Base-by-base conservation (phyloP, 2,329 filamentous ascomycete genomes). In the Bipolaris cookei region DNA sequence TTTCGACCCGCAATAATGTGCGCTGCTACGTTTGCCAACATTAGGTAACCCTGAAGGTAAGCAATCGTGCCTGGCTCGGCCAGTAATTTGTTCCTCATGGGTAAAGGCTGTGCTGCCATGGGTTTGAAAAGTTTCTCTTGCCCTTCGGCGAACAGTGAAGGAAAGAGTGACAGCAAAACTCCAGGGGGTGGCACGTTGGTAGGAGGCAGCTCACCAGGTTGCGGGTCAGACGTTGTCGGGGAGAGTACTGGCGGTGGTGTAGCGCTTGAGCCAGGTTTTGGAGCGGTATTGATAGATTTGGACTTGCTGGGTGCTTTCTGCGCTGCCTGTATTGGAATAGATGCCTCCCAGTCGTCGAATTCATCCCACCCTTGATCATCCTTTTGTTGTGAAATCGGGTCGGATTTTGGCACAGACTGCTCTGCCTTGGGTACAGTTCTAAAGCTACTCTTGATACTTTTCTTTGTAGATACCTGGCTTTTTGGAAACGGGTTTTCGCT, bases 131-230 rank as follows among this genome's bases (percentile, higher is more conserved):
- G 81, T 20, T 82, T 81, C 16, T 83, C 78, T 59, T 88, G 85
- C 4, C 88, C 88, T 25, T 88, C 81, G 18, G 84, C 81, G 59
- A 97, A 86, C 4, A 96, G 79, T 6, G 85, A 80, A 0, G 91
- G 87, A 63, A 97, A 92, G 6, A 92, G 76, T 7, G 90, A 88
- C 20, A 98, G 82, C 13, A 98, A 81, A 18, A 96, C 83, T 0
- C 91, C 91, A 1, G 94, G 94, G 4, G 94, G 94, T 8, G 94
- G 94, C 6, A 97, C 87, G 70, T 97, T 97, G 16, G 88, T 91
- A 4, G 92, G 92, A 5, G 91, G 90, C 21, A 77, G 58, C 53
- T 76, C 72, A 28, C 63, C 67, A 13, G 71, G 64, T 46, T 63
- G 51, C 30, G 67, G 46, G 34, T 76, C 69, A 18, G 63, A 58